These are phyloP conservation scores for Diplogelasinospora grovesii DNA, from an alignment of 495 filamentous ascomycete species.

Conservation along the genomic window DNA sequence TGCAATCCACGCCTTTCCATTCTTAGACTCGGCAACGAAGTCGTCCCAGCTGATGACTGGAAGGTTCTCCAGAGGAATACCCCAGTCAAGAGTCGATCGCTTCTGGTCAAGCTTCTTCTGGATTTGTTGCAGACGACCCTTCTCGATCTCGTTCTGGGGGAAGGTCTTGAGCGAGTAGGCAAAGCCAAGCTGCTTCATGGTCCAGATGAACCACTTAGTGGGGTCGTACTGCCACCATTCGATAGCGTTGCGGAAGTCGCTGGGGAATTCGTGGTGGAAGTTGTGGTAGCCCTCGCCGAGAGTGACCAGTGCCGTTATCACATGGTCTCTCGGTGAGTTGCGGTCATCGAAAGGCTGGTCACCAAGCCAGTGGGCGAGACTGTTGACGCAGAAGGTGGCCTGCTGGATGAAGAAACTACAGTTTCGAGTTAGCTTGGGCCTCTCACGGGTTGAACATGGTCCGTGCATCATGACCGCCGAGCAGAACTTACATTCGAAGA, in stretches of 20 bases:
- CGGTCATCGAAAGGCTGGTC: conserved; percentile 99
- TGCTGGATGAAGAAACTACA: conserved; percentile 93
- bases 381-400: conserved; percentile 99
- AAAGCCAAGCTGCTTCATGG: conserved; percentile 87
- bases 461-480: no score
- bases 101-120: conserved; percentile 99
- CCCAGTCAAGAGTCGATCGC: conserved; percentile 89
- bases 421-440: conserved; percentile 2
- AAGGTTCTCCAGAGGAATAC: conserved; percentile 84
- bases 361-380: conserved; percentile 95
- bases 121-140: conserved; percentile 91
- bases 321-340: conserved; percentile 94
- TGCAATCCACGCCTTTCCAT: conserved; percentile 76
- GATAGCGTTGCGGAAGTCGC: conserved; percentile 97
- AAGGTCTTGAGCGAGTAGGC: conserved; percentile 97
- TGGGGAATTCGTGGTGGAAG: conserved; percentile 99
- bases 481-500: conserved; percentile 56
- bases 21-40: conserved; percentile 77
- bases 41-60: conserved; percentile 97
- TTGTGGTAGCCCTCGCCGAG: conserved; percentile 99
- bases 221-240: conserved; percentile 98
- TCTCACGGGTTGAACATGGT: no score
- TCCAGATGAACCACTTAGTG: conserved; percentile 96
- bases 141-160: conserved; percentile 97
- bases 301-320: conserved; percentile 91